These are phyloP conservation scores for Lecanicillium sp. DNA, from an alignment of 2,329 filamentous ascomycete species.

Conservation along the genomic window DNA sequence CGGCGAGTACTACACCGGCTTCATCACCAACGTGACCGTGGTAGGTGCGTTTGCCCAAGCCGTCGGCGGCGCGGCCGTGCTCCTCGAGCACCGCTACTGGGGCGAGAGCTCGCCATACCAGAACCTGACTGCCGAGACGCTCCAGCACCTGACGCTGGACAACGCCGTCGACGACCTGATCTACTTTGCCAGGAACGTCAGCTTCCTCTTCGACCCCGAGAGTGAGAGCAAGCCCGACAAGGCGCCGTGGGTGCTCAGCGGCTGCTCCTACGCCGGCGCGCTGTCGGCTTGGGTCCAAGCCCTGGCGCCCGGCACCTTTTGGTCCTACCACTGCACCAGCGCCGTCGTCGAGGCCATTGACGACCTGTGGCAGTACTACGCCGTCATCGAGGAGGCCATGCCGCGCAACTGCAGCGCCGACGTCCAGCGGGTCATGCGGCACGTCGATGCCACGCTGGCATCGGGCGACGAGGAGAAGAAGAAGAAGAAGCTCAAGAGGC, in stretches of 20 bases:
- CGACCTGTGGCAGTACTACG: conserved; percentile 58
- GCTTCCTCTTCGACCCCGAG: conserved; percentile 59
- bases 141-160: conserved; percentile 72
- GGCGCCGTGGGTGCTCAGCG: conserved; percentile 67
- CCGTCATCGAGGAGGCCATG: conserved; percentile 34
- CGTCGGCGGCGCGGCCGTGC: conserved; percentile 62
- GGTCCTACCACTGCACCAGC: conserved; percentile 67
- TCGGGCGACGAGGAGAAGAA: conserved; percentile 20
- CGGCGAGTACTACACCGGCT: conserved; percentile 50
- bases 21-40: conserved; percentile 64
- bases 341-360: conserved; percentile 68
- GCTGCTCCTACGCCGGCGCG: conserved; percentile 72
- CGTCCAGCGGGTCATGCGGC: conserved; percentile 44
- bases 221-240: conserved; percentile 54
- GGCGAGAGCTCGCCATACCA: conserved; percentile 61
- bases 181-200: conserved; percentile 66
- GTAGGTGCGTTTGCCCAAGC: conserved; percentile 57
- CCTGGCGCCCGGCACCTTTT: conserved; percentile 67
- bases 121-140: conserved; percentile 55
- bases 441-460: conserved; percentile 40
- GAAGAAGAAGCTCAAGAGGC: conserved; percentile 32
- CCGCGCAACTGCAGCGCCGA: conserved; percentile 54
- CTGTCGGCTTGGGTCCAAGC: conserved; percentile 68
- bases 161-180: conserved; percentile 69
- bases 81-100: conserved; percentile 80